Evolutionary conservation across 129 eudicot genomes (phyloP).

Genomic region (Smallanthus sonchifolius): DNA sequence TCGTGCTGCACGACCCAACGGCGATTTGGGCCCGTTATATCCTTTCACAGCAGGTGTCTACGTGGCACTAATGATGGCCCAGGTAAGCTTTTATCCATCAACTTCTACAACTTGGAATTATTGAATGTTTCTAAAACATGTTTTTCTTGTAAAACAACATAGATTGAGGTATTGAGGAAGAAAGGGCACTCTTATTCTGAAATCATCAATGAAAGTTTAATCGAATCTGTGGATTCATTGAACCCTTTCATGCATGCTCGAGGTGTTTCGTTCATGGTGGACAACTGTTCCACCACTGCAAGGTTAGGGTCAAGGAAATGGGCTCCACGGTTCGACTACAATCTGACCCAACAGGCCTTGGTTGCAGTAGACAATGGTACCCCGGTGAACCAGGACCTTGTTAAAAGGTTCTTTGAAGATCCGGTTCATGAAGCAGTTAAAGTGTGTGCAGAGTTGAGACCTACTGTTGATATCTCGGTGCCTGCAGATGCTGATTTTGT

Average conservation of each 20-base stretch:
- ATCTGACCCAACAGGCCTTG: slow-evolving; percentile 80
- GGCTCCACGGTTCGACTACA: slow-evolving; percentile 91
- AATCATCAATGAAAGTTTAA: slow-evolving; percentile 91
- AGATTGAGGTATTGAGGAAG: slow-evolving; percentile 90
- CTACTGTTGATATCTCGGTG: slow-evolving; percentile 86
- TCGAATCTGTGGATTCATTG: slow-evolving; percentile 88
- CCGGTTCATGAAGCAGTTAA: slow-evolving; percentile 80
- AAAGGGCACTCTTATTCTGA: slow-evolving; percentile 95
- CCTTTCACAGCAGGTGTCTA: slow-evolving; percentile 99
- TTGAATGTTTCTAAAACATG: background rate
- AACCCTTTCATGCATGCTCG: slow-evolving; percentile 99
- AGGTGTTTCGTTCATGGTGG: slow-evolving; percentile 96
- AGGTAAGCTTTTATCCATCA: slow-evolving; percentile 40
- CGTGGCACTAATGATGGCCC: slow-evolving; percentile 97
- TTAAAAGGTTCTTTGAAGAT: slow-evolving; percentile 74
- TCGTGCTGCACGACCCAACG: slow-evolving; percentile 66
- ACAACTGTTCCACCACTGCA: slow-evolving; percentile 93
- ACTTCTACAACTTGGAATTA: background rate
- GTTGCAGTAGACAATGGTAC: slow-evolving; percentile 70
- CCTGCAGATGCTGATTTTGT: slow-evolving; percentile 87
- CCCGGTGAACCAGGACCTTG: slow-evolving; percentile 64
- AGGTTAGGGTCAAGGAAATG: slow-evolving; percentile 87
- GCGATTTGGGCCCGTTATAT: slow-evolving; percentile 84
- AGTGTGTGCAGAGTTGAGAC: slow-evolving; percentile 90
- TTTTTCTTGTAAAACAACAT: background rate